These are phyloP conservation scores for Sordaria brevicollis DNA, from an alignment of 495 filamentous ascomycete genomes.

Conservation along the genomic window DNA sequence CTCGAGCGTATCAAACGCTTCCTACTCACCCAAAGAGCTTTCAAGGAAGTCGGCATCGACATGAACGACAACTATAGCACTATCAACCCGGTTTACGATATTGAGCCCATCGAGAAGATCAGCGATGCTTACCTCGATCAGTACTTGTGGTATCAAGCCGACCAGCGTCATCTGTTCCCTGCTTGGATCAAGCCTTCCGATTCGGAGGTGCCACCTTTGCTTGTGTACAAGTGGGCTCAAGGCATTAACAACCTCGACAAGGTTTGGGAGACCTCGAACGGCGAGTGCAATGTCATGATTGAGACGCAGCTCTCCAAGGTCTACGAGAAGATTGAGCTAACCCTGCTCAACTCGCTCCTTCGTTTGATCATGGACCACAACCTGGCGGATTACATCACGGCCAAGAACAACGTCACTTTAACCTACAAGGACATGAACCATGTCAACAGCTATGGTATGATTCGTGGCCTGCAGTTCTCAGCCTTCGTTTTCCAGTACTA, in stretches of 20 bases:
- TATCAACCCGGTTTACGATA: conserved; percentile 98
- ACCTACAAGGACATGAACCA: conserved; percentile 99
- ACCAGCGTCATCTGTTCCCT: conserved; percentile 95
- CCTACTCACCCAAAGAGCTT: conserved; percentile 90
- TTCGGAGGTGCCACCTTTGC: conserved; percentile 92
- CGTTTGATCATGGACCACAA: conserved; percentile 99
- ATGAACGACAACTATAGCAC: conserved; percentile 99
- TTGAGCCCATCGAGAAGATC: conserved; percentile 99
- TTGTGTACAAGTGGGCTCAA: conserved; percentile 99
- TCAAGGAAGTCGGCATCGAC: conserved; percentile 99
- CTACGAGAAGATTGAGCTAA: conserved; percentile 98
- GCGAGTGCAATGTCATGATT: conserved; percentile 98
- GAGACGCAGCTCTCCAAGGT: conserved; percentile 98
- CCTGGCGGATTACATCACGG: conserved; percentile 96
- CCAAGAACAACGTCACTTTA: conserved; percentile 98
- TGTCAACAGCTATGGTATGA: conserved; percentile 97
- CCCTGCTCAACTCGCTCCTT: conserved; percentile 83
- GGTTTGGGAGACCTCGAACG: conserved; percentile 92
- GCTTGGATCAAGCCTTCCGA: conserved; percentile 99
- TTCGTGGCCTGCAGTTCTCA: conserved; percentile 93
- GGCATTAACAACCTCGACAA: conserved; percentile 98
- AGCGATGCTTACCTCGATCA: conserved; percentile 98
- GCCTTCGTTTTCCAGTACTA: conserved; percentile 99
- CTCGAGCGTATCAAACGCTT: conserved; percentile 96
- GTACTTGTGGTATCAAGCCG: conserved; percentile 98